phyloP scores from a whole-genome alignment of 345 rosid genomes.

The Populus pruinosa region DNA sequence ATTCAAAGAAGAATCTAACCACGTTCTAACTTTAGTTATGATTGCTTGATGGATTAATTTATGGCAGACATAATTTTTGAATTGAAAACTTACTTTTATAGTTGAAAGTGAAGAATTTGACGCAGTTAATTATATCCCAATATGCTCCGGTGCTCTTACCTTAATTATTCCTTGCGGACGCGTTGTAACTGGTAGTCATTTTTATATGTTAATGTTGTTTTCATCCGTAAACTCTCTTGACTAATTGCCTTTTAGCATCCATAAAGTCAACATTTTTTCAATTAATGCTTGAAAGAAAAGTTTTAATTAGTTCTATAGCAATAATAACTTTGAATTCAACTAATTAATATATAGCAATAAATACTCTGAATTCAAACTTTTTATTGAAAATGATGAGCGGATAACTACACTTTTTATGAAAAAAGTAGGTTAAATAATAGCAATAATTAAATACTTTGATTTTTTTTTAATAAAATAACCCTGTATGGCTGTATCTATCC shows the following conservation, averaged over 20 bases:
- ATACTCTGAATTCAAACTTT: background rate
- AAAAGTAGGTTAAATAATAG: too few relatives aligned
- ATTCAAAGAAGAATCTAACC: too few relatives aligned
- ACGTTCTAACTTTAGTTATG: background rate
- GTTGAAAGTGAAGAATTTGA: background rate
- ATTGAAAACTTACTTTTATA: background rate
- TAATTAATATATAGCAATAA: background rate
- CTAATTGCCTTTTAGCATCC: background rate
- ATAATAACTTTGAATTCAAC: background rate
- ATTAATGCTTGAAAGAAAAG: background rate
- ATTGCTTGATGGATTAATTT: background rate
- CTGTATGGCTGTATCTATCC: too few relatives aligned
- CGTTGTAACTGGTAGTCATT: background rate
- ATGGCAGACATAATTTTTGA: background rate
- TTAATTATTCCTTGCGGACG: background rate
- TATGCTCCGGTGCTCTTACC: background rate
- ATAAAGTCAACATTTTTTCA: background rate
- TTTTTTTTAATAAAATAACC: too few relatives aligned
- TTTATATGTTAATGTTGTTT: background rate
- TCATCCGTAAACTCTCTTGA: slow-evolving; percentile 3
- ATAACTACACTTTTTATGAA: too few relatives aligned
- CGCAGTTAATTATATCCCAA: background rate
- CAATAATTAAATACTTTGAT: too few relatives aligned
- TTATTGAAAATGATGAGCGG: too few relatives aligned
- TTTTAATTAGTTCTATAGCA: background rate